These are phyloP conservation scores for Rhytidhysteron rufulum DNA, from an alignment of 2,329 filamentous ascomycete genomes.

Conservation along the genomic window DNA sequence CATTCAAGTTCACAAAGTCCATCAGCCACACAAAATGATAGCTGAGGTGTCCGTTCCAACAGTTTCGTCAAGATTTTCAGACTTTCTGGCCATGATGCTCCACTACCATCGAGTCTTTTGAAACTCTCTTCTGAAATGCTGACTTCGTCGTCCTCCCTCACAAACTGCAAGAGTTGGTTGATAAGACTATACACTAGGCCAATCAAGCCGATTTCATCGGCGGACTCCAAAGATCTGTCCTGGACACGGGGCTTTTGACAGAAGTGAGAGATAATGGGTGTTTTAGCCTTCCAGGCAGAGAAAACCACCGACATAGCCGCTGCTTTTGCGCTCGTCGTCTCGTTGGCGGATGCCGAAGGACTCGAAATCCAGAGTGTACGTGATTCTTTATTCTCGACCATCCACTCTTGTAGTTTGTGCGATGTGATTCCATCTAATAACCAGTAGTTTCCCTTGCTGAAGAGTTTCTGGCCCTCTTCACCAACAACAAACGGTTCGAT, in stretches of 20 bases:
- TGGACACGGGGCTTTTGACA: slow-evolving; percentile 7
- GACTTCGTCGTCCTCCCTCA: too few relatives aligned
- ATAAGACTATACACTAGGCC: slow-evolving; percentile 14
- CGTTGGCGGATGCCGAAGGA: too few relatives aligned
- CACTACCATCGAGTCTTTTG: too few relatives aligned
- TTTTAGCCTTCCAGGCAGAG: slow-evolving; percentile 10
- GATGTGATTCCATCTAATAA: slow-evolving; percentile 3
- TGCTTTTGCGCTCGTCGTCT: slow-evolving; percentile 6
- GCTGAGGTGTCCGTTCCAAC: too few relatives aligned
- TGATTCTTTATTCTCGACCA: slow-evolving; percentile 1
- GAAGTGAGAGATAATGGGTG: slow-evolving; percentile 15
- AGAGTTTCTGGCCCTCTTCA: slow-evolving; percentile 10
- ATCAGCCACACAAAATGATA: too few relatives aligned
- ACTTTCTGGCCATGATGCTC: too few relatives aligned
- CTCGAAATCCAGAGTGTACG: slow-evolving; percentile 9
- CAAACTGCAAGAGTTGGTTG: slow-evolving; percentile 10
- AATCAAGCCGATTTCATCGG: slow-evolving; percentile 7
- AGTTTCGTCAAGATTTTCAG: too few relatives aligned
- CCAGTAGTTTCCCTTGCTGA: slow-evolving; percentile 9
- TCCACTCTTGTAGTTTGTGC: slow-evolving; percentile 6
- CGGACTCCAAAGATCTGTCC: neutral
- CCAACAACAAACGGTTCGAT: slow-evolving; percentile 8
- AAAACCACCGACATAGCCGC: slow-evolving; percentile 8
- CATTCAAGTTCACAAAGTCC: too few relatives aligned
- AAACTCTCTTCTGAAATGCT: too few relatives aligned